Evolutionary conservation across 1,284 basidiomycete genomes (phyloP), one percentile per base, ranked within the genome.

Genomic region (Cryptococcus sp.): DNA sequence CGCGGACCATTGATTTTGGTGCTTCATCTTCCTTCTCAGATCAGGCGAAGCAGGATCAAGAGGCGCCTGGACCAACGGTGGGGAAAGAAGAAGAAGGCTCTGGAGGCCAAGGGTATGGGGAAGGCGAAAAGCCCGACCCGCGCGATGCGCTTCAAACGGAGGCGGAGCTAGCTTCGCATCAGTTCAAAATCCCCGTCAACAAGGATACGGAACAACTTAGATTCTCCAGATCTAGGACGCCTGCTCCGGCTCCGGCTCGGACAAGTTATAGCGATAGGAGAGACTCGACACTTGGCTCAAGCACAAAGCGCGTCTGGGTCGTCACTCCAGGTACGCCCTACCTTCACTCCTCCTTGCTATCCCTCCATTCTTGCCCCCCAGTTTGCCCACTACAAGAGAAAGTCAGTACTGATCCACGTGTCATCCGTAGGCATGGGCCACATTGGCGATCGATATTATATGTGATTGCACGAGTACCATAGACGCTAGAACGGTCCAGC

Each of bases 221-320:
- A 39, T 73, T 73, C 44, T 67, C 66, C 5, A 46, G 62, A 41
- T 6, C 19, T 26, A 19, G 4, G 25, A 29, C 25, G 19, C 23
- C 47, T 3, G 25, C 47, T 29, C 46, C 26, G 13, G 43, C n/a
- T 23, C 46, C 19, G 16, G 46, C 19, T 47, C 26, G 13, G 46
- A 25, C 41, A 16, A 44, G 41, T 6, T 44, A 22, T 22, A 44
- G 41, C 8, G 17, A 26, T 25, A 7, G 26, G 46, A 15, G n/a
- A 6, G 46, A 25, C n/a, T 47, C 46, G 20, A 25, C 19, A n/a
- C 7, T 29, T 3, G 47, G 47, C 22, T 37, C 43, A 16, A 59
- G 50, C 3, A 68, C 71, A 59, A 76, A 76, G 63, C 55, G 73
- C n/a, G 76, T 70, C 22, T 78, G 76, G 76, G 73, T 78, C 19